phyloP scores from a whole-genome alignment of 2,329 filamentous ascomycete genomes.

The Colletotrichum caudatum region DNA sequence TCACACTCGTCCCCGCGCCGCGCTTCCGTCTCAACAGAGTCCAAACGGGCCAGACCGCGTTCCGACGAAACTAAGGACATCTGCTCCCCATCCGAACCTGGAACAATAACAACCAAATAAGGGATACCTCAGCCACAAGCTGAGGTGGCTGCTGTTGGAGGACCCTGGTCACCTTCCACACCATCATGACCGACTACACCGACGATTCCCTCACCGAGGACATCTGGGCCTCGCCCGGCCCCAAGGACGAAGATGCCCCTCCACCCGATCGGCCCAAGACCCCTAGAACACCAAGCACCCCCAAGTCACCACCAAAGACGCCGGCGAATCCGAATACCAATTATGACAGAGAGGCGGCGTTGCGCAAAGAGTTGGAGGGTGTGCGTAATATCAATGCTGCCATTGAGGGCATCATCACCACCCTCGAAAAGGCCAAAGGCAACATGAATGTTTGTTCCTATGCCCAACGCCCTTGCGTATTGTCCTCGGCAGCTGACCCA shows the following conservation, averaged over 20 bases:
- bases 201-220: constrained; percentile 62
- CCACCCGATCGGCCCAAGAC: constrained; percentile 58
- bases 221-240: constrained; percentile 60
- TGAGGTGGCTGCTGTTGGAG: constrained; percentile 9
- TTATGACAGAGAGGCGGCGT: constrained; percentile 77
- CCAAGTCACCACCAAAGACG: constrained; percentile 59
- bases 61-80: background rate
- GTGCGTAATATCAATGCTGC: constrained; percentile 89
- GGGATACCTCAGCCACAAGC: background rate
- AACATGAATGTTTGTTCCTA: constrained; percentile 77
- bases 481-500: constrained; percentile 38
- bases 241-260: constrained; percentile 47
- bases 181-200: constrained; percentile 58
- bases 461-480: background rate
- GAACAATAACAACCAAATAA: constrained; percentile 1
- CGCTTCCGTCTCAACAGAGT: constrained; percentile 11
- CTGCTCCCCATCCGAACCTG: background rate
- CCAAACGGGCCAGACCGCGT: constrained; percentile 8
- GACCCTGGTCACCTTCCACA: constrained; percentile 5
- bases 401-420: constrained; percentile 82
- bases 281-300: constrained; percentile 61
- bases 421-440: constrained; percentile 76
- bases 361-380: constrained; percentile 84
- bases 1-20: constrained; percentile 31
- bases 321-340: constrained; percentile 51